Percentiles rank a stretch among this genome's conserved stretches.
These are phyloP conservation scores for Trichoderma atrobrunneum DNA, from an alignment of 2,329 filamentous ascomycete genomes.

Conservation along the genomic window DNA sequence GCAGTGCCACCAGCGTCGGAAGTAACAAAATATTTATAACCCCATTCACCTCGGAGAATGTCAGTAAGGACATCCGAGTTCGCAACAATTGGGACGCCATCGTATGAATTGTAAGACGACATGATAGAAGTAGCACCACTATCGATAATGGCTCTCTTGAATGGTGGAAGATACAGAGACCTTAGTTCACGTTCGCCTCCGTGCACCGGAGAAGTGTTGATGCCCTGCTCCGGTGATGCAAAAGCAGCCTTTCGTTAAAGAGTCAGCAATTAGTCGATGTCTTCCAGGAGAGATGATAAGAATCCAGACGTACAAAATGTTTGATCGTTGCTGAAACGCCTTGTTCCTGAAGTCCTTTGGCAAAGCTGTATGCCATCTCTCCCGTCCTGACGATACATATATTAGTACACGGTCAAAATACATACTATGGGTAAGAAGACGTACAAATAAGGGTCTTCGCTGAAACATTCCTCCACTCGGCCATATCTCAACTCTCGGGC, in stretches of 20 bases:
- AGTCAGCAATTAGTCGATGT: background rate
- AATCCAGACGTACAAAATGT: background rate
- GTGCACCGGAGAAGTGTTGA: conserved; percentile 3
- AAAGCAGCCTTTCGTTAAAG: background rate
- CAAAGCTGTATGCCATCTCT: conserved; percentile 9
- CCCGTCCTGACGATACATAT: background rate
- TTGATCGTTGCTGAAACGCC: background rate
- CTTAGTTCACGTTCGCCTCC: conserved; percentile 3
- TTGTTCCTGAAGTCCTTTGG: conserved; percentile 4
- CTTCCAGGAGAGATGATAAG: background rate
- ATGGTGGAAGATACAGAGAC: background rate
- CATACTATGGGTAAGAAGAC: background rate
- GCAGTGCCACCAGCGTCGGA: conserved; percentile 8
- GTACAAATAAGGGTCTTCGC: background rate
- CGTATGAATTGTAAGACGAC: conserved; percentile 10
- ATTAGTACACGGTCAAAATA: background rate
- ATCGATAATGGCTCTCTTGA: conserved; percentile 6
- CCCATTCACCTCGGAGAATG: conserved; percentile 1
- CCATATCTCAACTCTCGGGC: conserved; percentile 5
- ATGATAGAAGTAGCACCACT: conserved; percentile 9
- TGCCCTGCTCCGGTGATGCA: conserved; percentile 1
- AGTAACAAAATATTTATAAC: background rate
- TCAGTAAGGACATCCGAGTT: background rate
- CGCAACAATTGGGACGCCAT: background rate
- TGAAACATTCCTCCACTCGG: conserved; percentile 4